Conservation (phyloP, 2,329 filamentous ascomycete genomes). For the Periconia macrospinosa region DNA sequence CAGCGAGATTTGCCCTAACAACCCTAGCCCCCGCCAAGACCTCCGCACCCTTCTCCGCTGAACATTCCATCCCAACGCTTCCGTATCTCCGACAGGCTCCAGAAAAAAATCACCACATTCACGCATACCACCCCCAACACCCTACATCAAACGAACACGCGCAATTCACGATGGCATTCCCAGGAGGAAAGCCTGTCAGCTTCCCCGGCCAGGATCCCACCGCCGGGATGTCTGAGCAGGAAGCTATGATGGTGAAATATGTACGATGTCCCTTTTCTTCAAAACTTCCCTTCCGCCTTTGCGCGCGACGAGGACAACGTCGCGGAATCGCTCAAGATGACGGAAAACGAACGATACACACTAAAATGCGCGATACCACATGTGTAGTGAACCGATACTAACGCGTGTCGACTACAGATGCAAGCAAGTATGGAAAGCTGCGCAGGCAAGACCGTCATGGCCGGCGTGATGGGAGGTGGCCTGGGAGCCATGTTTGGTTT, state of each 20-base stretch:
- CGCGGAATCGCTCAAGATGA: background rate
- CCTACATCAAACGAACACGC: background rate
- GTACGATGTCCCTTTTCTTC: slow-evolving; percentile 27
- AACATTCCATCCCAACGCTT: slow-evolving; percentile 24
- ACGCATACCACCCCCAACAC: background rate
- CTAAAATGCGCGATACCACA: background rate
- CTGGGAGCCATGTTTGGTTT: slow-evolving; percentile 92
- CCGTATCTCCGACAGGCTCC: background rate
- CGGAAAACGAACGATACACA: background rate
- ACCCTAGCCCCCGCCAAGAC: slow-evolving; percentile 17
- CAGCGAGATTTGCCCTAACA: background rate
- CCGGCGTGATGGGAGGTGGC: slow-evolving; percentile 90
- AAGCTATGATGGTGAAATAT: slow-evolving; percentile 53
- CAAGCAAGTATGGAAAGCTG: slow-evolving; percentile 89
- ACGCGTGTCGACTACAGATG: slow-evolving; percentile 57
- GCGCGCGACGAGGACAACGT: background rate
- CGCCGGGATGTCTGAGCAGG: slow-evolving; percentile 47
- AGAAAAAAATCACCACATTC: slow-evolving; percentile 5
- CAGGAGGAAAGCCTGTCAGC: slow-evolving; percentile 24
- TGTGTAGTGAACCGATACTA: background rate
- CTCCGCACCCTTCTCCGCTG: slow-evolving; percentile 37
- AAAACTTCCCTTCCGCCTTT: background rate
- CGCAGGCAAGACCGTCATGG: slow-evolving; percentile 82
- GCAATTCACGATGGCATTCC: slow-evolving; percentile 33
- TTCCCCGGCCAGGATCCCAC: slow-evolving; percentile 36